Conservation (phyloP, 2,329 filamentous ascomycete species). For the Hymenotorrendiella dingleyae region DNA sequence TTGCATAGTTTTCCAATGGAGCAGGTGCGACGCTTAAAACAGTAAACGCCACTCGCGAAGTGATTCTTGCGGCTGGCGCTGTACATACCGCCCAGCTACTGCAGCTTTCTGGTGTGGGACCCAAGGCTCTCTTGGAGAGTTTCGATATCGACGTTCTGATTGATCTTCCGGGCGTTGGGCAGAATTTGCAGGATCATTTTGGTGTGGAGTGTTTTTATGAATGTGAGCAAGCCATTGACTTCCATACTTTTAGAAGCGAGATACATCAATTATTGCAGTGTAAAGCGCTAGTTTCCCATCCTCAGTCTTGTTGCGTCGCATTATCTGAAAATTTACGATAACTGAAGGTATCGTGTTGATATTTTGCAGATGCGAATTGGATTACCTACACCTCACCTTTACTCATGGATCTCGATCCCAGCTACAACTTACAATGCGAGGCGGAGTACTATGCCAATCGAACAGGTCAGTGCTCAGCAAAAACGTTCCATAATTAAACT, state of each 20-base stretch:
- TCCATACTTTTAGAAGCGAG: background rate
- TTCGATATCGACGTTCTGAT: constrained; percentile 43
- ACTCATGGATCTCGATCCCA: no score
- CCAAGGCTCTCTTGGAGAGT: constrained; percentile 30
- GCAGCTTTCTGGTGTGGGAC: constrained; percentile 39
- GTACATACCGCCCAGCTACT: constrained; percentile 40
- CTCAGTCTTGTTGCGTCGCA: background rate
- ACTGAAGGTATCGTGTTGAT: no score
- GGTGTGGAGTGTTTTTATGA: background rate
- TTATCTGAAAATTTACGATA: no score
- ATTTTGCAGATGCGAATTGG: no score
- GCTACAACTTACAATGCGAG: no score
- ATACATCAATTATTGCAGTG: background rate
- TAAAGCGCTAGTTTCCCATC: background rate
- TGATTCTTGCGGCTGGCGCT: constrained; percentile 41
- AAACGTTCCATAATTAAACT: background rate
- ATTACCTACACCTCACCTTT: no score
- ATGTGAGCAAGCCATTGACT: background rate
- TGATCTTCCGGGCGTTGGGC: constrained; percentile 56
- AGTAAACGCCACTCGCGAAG: constrained; percentile 30
- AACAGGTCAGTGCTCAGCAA: background rate
- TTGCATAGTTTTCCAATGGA: background rate
- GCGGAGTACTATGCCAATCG: no score
- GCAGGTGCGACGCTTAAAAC: background rate
- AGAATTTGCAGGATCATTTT: constrained; percentile 48